These are phyloP conservation scores for Cystobasidium ongulense DNA, from an alignment of 768 basidiomycete species.

Conservation along the genomic window DNA sequence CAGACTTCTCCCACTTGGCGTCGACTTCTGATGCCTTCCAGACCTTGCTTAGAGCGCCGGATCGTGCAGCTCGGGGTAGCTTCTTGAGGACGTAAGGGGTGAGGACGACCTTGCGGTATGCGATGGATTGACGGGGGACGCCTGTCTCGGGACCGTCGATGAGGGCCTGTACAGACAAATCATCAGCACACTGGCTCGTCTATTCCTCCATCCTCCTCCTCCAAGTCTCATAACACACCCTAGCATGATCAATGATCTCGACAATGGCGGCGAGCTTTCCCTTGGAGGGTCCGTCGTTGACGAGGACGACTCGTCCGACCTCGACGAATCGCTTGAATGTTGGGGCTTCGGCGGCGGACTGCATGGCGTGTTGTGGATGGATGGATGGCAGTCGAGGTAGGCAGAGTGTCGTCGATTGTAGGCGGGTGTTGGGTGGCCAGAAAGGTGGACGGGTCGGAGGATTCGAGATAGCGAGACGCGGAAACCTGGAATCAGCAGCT, in stretches of 20 bases:
- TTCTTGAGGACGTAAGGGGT: conserved; percentile 72
- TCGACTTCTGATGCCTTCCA: conserved; percentile 74
- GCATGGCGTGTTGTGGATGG: neutral
- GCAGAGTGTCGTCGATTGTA: neutral
- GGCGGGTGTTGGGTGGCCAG: neutral
- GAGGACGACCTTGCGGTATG: conserved; percentile 85
- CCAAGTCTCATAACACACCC: conserved; percentile 47
- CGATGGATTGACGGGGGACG: conserved; percentile 83
- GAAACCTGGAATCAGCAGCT: neutral
- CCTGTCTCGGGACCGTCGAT: conserved; percentile 86
- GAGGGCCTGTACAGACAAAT: conserved; percentile 60
- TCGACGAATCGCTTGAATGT: conserved; percentile 96
- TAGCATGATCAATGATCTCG: conserved; percentile 98
- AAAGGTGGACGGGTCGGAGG: neutral
- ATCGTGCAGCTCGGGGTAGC: conserved; percentile 78
- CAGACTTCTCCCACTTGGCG: conserved; percentile 78
- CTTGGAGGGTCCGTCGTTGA: conserved; percentile 73
- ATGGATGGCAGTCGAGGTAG: neutral
- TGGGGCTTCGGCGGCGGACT: conserved; percentile 12
- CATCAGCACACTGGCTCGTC: conserved; percentile 7
- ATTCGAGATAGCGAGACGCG: neutral
- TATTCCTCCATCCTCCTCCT: neutral
- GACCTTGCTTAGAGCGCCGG: conserved; percentile 72
- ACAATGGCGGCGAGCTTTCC: conserved; percentile 91
- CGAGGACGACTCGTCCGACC: conserved; percentile 95